Conservation (phyloP, 148 eudicot species). For the Rhododendron kiyosumense region DNA sequence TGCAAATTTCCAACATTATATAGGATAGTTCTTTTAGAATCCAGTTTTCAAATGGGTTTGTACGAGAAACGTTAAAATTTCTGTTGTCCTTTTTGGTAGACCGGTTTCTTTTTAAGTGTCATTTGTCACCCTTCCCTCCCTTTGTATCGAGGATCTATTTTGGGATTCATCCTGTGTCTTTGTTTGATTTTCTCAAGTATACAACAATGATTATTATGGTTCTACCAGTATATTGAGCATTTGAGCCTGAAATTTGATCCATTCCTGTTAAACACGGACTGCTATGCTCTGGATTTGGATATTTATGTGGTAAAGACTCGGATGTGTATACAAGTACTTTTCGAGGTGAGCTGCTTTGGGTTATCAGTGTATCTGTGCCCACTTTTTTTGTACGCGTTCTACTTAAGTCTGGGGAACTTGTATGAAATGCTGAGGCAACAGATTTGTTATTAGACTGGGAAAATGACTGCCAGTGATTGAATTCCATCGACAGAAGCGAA, state of each 20-base stretch:
- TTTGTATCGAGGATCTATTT: background rate
- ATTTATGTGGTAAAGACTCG: background rate
- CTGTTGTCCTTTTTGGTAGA: background rate
- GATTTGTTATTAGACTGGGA: background rate
- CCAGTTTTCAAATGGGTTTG: constrained; percentile 5
- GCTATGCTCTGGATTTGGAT: background rate
- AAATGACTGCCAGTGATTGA: background rate
- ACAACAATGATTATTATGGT: background rate
- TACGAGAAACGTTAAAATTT: background rate
- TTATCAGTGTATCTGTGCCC: background rate
- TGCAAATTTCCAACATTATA: background rate
- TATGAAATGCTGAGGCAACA: background rate
- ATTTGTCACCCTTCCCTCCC: background rate
- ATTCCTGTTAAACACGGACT: background rate
- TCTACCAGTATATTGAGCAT: background rate
- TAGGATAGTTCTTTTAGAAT: constrained; percentile 3
- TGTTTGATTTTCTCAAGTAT: background rate
- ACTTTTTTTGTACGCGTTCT: background rate
- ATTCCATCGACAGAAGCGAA: background rate
- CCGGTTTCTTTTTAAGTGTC: background rate
- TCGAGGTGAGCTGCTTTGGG: background rate
- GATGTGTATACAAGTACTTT: background rate
- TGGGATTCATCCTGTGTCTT: background rate
- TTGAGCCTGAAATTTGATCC: background rate
- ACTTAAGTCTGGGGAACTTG: background rate